A percentile compares a stretch with the other conserved stretches of the same genome.
These are phyloP conservation scores for Angomonas ambiguus DNA, from an alignment of 208 protist species.

Conservation along the genomic window DNA sequence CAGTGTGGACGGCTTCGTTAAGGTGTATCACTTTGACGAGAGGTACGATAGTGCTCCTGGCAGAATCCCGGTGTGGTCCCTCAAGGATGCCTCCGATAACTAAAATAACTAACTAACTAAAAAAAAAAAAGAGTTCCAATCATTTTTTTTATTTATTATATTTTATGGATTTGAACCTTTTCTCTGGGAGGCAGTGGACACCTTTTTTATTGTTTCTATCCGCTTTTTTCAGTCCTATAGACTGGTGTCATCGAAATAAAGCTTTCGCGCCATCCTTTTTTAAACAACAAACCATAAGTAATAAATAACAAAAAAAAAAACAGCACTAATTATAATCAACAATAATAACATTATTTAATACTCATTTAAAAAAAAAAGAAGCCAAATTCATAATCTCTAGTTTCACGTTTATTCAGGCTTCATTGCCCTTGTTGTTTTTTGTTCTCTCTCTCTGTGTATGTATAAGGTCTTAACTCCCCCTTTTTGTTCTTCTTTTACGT, in stretches of 20 bases:
- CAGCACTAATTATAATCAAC: neutral
- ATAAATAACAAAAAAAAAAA: neutral
- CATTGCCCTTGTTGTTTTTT: too few relatives aligned
- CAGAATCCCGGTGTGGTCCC: constrained; percentile 55
- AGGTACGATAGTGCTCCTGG: constrained; percentile 85
- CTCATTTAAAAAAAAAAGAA: too few relatives aligned
- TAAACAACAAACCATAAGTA: too few relatives aligned
- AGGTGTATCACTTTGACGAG: constrained; percentile 94
- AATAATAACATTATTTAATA: too few relatives aligned
- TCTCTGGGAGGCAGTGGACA: too few relatives aligned
- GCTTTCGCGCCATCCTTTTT: too few relatives aligned
- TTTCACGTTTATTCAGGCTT: too few relatives aligned
- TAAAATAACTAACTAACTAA: neutral
- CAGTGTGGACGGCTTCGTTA: constrained; percentile 95
- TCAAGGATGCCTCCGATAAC: constrained; percentile 8
- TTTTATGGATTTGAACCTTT: constrained; percentile 1
- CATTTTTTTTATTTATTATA: neutral
- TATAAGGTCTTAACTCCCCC: neutral
- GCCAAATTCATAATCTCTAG: too few relatives aligned
- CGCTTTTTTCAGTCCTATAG: neutral
- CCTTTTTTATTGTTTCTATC: neutral
- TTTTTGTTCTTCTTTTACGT: constrained; percentile 11
- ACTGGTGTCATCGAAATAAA: too few relatives aligned
- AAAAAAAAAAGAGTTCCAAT: neutral
- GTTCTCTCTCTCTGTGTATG: neutral